Conservation (phyloP, 257 asterid genomes). For the Primulina eburnea region DNA sequence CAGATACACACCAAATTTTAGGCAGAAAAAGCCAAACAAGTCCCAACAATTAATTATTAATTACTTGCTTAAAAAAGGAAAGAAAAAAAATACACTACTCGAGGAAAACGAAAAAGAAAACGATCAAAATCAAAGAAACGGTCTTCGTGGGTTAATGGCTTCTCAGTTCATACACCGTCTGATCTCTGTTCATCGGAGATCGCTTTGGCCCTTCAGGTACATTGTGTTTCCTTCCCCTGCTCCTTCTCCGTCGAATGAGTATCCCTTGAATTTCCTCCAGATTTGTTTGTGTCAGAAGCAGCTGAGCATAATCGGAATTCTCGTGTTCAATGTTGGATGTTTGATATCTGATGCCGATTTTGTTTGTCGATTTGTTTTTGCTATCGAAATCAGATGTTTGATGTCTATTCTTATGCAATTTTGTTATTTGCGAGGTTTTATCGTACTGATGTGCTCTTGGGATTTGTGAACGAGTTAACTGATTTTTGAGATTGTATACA, state of each 20-base stretch:
- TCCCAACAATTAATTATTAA: neutral
- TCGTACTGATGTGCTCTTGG: conserved; percentile 9
- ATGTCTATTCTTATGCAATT: neutral
- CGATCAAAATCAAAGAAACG: conserved; percentile 25
- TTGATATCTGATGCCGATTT: neutral
- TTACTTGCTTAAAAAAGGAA: neutral
- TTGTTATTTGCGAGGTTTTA: conserved; percentile 8
- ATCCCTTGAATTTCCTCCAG: neutral
- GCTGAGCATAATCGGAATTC: neutral
- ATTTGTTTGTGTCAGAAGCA: neutral
- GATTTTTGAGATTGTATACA: conserved; percentile 20
- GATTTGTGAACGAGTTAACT: conserved; percentile 15
- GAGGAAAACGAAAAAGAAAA: neutral
- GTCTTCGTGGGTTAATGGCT: conserved; percentile 44
- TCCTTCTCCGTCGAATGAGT: neutral
- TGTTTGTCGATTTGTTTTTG: neutral
- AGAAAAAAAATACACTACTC: neutral
- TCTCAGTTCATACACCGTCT: conserved; percentile 28
- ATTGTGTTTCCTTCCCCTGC: conserved; percentile 8
- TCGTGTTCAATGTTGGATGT: neutral
- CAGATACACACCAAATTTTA: neutral
- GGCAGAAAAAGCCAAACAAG: neutral
- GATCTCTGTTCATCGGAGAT: conserved; percentile 47
- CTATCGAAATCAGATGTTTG: conserved; percentile 5
- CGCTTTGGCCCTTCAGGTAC: conserved; percentile 37